A percentile compares a stretch with the other conserved stretches of the same genome.
phyloP scores from a whole-genome alignment of 371 early-diverging fungal species.

The Saksenaea vasiformis region DNA sequence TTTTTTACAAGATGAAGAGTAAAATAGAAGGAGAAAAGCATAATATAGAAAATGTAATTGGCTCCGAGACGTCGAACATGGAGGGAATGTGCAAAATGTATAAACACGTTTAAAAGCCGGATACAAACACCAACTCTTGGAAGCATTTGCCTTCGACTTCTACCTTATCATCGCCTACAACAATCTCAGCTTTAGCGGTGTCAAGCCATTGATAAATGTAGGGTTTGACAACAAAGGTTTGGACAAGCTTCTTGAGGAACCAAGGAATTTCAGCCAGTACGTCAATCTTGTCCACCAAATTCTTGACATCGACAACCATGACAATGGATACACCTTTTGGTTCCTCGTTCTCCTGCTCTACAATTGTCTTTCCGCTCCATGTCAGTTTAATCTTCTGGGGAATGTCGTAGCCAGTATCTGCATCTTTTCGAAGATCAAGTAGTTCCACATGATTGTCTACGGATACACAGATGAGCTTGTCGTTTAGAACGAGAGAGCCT shows the following conservation, averaged over 20 bases:
- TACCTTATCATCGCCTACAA: slow-evolving; percentile 67
- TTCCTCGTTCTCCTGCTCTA: slow-evolving; percentile 29
- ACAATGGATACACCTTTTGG: slow-evolving; percentile 63
- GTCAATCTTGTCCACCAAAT: slow-evolving; percentile 80
- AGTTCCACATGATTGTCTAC: slow-evolving; percentile 71
- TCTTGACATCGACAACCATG: slow-evolving; percentile 61
- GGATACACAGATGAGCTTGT: slow-evolving; percentile 70
- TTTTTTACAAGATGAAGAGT: slow-evolving; percentile 1
- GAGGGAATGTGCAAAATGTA: not conserved
- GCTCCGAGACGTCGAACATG: not conserved
- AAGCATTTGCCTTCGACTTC: slow-evolving; percentile 61
- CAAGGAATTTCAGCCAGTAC: slow-evolving; percentile 88
- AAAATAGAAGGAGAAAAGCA: not conserved
- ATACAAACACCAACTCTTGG: slow-evolving; percentile 68
- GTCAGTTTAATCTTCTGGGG: slow-evolving; percentile 72
- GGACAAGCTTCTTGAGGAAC: slow-evolving; percentile 84
- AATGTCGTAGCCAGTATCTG: slow-evolving; percentile 79
- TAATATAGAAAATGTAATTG: not conserved
- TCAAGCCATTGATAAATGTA: slow-evolving; percentile 90
- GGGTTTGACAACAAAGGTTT: slow-evolving; percentile 91
- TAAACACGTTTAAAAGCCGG: slow-evolving; percentile 37
- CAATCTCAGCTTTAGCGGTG: slow-evolving; percentile 61
- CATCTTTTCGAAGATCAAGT: slow-evolving; percentile 52
- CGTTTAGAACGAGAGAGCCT: slow-evolving; percentile 72
- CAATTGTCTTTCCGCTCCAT: slow-evolving; percentile 76